Base-by-base conservation (phyloP, 257 asterid species). In the Eustoma russellianum region DNA sequence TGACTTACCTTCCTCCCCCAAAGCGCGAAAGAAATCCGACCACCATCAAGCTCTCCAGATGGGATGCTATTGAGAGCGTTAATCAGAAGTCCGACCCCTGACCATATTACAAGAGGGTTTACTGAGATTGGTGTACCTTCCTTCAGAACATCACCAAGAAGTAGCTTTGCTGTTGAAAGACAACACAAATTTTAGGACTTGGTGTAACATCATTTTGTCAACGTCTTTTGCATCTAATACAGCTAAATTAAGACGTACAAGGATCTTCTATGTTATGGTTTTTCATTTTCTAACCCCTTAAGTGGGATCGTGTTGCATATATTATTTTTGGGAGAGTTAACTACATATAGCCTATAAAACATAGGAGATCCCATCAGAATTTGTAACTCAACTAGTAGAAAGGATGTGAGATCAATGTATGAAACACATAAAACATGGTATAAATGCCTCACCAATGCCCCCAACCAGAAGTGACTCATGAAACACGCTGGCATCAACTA, bases 21-120 rank as follows among this genome's bases (percentile, higher is more conserved):
- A 35, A 87, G 69, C 43, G 97, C 80, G 41, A 91, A 91, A 61
- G 97, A 75, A 64, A 91, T 82, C 24, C 97, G 80, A 17, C 97
- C 98, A 43, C 98, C 98, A 57, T 91, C 97, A 11, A 87, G 82
- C 70, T 87, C 97, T 72, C 98, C 98, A 7, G 97, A 97, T 35
- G 98, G 98, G 68, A 91, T 82, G 77, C 95, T 82, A 66, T 91
- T 91, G 63, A 91, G 79, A 52, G 95, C 95, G 70, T 91, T 91
- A 19, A 87, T 80, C 52, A 91, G 85, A 65, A 91, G 96, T 45
- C 97, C 98, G 50, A 90, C 88, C 97, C 95, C 84, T 3, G 98
- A 85, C 97, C 94, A 91, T 68, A 91, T 24, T 15, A 84, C 86
- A 1, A 91, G 82, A 10, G 98, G 98, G 68, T 91, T 87, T 57